Percentiles rank a stretch among this genome's conserved stretches.
phyloP scores from a whole-genome alignment of 805 yeast genomes.

The Lachancea thermotolerans region DNA sequence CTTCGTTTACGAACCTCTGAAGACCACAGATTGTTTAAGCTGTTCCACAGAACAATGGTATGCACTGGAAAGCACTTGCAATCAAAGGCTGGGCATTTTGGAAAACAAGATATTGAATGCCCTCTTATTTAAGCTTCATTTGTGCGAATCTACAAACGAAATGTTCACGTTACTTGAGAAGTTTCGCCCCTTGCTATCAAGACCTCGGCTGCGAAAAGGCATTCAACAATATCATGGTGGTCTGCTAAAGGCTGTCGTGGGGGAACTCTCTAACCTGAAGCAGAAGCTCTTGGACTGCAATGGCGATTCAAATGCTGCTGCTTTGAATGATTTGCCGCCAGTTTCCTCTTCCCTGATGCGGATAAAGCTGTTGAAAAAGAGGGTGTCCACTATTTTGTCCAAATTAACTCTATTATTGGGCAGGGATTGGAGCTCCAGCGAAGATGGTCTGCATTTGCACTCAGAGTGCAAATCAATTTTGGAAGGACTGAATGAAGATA shows the following conservation, averaged over 20 bases:
- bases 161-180: slow-evolving; percentile 46
- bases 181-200: slow-evolving; percentile 41
- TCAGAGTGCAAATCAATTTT: slow-evolving; percentile 41
- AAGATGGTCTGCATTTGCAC: slow-evolving; percentile 61
- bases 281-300: slow-evolving; percentile 33
- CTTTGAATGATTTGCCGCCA: slow-evolving; percentile 42
- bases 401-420: slow-evolving; percentile 51
- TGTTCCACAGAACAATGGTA: slow-evolving; percentile 33
- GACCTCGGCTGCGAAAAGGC: slow-evolving; percentile 52
- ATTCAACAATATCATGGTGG: slow-evolving; percentile 52
- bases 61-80: slow-evolving; percentile 37
- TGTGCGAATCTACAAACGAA: slow-evolving; percentile 37
- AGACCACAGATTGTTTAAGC: slow-evolving; percentile 8
- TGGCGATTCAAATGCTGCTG: slow-evolving; percentile 31
- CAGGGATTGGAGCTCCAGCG: slow-evolving; percentile 50
- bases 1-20: slow-evolving; percentile 38
- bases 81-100: slow-evolving; percentile 36
- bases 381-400: slow-evolving; percentile 36
- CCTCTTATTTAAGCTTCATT: slow-evolving; percentile 35
- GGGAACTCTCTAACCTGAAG: slow-evolving; percentile 41
- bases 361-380: slow-evolving; percentile 44
- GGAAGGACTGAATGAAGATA: slow-evolving; percentile 40
- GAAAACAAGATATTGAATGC: slow-evolving; percentile 41
- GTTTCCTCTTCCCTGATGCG: slow-evolving; percentile 43
- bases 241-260: slow-evolving; percentile 42